These are phyloP conservation scores for Cordyceps tenuipes DNA, from an alignment of 2,329 filamentous ascomycete species.

Conservation along the genomic window DNA sequence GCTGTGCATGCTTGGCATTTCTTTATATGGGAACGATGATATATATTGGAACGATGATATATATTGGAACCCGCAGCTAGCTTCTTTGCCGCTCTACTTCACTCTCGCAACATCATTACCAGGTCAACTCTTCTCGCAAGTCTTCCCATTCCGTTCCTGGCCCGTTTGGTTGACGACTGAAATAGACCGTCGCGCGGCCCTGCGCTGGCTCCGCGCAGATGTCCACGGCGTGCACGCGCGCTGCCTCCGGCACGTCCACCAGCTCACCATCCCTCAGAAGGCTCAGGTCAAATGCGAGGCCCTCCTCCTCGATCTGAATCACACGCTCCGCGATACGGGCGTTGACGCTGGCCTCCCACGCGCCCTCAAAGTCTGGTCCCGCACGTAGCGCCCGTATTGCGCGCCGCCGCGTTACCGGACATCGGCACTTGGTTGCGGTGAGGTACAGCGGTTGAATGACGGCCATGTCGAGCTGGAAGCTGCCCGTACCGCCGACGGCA, in stretches of 20 bases:
- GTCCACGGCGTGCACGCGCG: slow-evolving; percentile 10
- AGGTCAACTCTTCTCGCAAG: slow-evolving; percentile 4
- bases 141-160: slow-evolving; percentile 2
- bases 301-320: slow-evolving; percentile 13
- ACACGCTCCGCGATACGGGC: slow-evolving; percentile 11
- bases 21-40: background rate
- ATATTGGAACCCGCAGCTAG: background rate
- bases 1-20: background rate
- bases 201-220: slow-evolving; percentile 7
- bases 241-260: slow-evolving; percentile 12
- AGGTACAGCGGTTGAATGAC: slow-evolving; percentile 14
- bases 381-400: slow-evolving; percentile 11
- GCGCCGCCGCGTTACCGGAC: slow-evolving; percentile 11
- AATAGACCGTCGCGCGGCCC: background rate
- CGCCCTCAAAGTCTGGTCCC: slow-evolving; percentile 8
- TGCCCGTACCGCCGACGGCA: background rate
- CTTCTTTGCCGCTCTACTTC: background rate
- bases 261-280: slow-evolving; percentile 13
- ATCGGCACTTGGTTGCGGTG: slow-evolving; percentile 14
- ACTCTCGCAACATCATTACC: background rate
- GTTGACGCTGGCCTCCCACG: slow-evolving; percentile 11
- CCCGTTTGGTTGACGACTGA: slow-evolving; percentile 4
- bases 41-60: background rate
- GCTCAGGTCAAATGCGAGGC: slow-evolving; percentile 1
- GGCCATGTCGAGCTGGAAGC: slow-evolving; percentile 13